Evolutionary conservation across 2,329 filamentous ascomycete species (phyloP).

Genomic region (Fusarium papillatum): DNA sequence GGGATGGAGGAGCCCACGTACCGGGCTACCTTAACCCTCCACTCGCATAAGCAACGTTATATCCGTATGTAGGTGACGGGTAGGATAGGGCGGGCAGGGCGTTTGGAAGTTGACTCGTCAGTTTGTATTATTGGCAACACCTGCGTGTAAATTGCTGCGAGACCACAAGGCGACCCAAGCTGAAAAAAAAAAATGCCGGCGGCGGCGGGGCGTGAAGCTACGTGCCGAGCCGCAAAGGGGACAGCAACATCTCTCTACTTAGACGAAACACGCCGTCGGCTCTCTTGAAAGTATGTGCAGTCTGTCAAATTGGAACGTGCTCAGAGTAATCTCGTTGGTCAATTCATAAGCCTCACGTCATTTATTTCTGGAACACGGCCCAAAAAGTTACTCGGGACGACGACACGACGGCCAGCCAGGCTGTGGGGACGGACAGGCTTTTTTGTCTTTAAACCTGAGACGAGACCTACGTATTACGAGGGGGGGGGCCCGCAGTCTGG

Average conservation of each 20-base stretch:
- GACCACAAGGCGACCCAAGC: neutral
- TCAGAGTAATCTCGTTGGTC: neutral
- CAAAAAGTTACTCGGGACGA: neutral
- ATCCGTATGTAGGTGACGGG: neutral
- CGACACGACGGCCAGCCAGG: neutral
- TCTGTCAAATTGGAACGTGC: neutral
- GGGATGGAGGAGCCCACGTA: neutral
- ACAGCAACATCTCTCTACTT: neutral
- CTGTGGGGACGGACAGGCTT: neutral
- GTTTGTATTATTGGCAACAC: neutral
- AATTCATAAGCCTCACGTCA: neutral
- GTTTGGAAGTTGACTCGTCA: neutral
- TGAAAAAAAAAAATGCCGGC: neutral
- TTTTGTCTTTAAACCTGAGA: neutral
- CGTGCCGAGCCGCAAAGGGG: neutral
- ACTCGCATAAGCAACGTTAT: neutral
- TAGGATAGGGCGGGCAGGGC: neutral
- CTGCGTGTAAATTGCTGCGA: neutral
- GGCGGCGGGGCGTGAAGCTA: neutral
- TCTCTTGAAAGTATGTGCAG: neutral
- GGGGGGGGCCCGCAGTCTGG: neutral
- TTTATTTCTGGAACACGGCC: conserved; percentile 1
- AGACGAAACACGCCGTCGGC: neutral
- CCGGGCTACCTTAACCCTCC: neutral
- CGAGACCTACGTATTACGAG: neutral